Evolutionary conservation across 441 rosid species (phyloP).

Genomic region (Raphanus hybrid): DNA sequence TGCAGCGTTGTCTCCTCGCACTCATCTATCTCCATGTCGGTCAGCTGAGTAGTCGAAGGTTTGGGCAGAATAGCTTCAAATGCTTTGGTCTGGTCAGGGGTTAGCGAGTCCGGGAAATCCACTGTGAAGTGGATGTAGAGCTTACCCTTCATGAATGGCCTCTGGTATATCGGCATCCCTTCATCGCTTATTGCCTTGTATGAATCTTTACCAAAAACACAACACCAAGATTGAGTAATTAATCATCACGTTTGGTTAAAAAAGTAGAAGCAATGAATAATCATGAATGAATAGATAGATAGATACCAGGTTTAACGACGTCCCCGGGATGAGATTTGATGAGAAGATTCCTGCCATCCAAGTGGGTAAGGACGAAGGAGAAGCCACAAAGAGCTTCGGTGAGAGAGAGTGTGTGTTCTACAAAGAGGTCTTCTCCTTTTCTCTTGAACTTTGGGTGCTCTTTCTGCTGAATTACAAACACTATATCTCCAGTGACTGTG

Average conservation of each 20-base stretch:
- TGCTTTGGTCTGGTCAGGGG: constrained; percentile 63
- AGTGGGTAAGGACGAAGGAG: constrained; percentile 64
- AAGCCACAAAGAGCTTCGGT: constrained; percentile 84
- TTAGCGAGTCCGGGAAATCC: constrained; percentile 78
- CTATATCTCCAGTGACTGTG: constrained; percentile 75
- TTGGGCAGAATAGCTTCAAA: constrained; percentile 60
- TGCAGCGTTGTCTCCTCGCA: constrained; percentile 81
- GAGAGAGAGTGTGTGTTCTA: constrained; percentile 65
- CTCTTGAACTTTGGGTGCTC: constrained; percentile 81
- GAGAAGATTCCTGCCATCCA: constrained; percentile 79
- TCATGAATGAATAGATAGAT: too few relatives aligned
- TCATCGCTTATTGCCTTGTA: constrained; percentile 75
- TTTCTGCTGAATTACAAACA: constrained; percentile 78
- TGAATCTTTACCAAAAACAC: constrained; percentile 50
- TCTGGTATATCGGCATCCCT: constrained; percentile 80
- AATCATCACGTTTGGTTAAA: too few relatives aligned
- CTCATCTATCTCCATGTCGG: constrained; percentile 76
- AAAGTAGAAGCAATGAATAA: not conserved
- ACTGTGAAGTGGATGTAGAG: constrained; percentile 75
- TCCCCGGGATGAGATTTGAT: constrained; percentile 76
- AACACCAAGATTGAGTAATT: not conserved
- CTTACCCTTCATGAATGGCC: constrained; percentile 82
- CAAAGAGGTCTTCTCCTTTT: constrained; percentile 73
- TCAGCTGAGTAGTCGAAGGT: constrained; percentile 42
- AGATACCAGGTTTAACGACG: constrained; percentile 69